These are phyloP conservation scores for Rhizopogon vesiculosus DNA, from an alignment of 768 basidiomycete species.

Conservation along the genomic window DNA sequence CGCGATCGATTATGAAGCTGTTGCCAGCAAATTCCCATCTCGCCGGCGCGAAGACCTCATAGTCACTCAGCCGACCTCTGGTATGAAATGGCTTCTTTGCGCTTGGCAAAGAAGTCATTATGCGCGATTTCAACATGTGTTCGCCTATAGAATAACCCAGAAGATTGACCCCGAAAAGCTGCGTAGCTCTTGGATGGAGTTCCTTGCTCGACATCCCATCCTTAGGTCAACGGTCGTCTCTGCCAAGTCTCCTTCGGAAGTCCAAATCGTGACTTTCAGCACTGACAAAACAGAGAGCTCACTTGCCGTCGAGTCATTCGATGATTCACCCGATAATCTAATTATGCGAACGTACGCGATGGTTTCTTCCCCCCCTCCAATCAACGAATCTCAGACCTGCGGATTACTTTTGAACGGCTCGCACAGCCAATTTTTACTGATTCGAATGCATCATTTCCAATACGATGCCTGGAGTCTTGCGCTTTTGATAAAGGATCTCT, in stretches of 20 bases:
- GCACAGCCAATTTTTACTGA: constrained; percentile 15
- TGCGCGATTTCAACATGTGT: constrained; percentile 39
- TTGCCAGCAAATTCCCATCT: constrained; percentile 13
- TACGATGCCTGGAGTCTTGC: constrained; percentile 45
- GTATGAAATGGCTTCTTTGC: constrained; percentile 34
- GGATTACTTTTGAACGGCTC: constrained; percentile 15
- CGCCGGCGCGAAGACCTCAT: constrained; percentile 9
- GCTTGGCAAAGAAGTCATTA: constrained; percentile 40
- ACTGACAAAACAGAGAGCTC: constrained; percentile 5
- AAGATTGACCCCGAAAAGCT: constrained; percentile 26
- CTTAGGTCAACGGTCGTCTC: constrained; percentile 39
- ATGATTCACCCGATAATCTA: constrained; percentile 1
- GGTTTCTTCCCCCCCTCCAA: constrained; percentile 16
- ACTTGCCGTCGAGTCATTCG: constrained; percentile 6
- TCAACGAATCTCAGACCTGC: constrained; percentile 14
- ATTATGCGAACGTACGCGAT: constrained; percentile 15
- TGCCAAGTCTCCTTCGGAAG: constrained; percentile 8
- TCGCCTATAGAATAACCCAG: constrained; percentile 32
- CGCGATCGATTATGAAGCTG: constrained; percentile 7
- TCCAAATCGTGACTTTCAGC: constrained; percentile 22
- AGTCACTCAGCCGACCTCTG: constrained; percentile 20
- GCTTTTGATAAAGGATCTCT: constrained; percentile 36
- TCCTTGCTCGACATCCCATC: constrained; percentile 32
- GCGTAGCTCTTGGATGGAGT: constrained; percentile 31
- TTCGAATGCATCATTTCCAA: constrained; percentile 46